Conservation (phyloP, 345 rosid genomes). For the Angophora floribunda region DNA sequence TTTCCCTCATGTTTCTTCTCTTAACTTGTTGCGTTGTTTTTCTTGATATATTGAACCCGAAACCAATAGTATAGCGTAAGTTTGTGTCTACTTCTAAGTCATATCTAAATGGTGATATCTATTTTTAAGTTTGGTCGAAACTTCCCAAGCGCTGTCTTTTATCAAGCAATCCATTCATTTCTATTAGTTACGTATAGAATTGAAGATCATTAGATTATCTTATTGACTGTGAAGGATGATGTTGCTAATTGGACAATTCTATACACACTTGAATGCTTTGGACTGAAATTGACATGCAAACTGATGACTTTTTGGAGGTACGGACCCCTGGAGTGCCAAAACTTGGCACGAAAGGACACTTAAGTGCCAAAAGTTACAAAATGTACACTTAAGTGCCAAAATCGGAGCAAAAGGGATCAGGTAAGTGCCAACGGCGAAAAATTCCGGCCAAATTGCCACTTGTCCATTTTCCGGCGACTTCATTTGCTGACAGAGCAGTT, state of each 20-base stretch:
- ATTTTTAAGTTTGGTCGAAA: neutral
- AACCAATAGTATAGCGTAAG: neutral
- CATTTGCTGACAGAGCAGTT: too few relatives aligned
- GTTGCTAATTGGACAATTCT: neutral
- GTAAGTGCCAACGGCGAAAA: too few relatives aligned
- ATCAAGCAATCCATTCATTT: neutral
- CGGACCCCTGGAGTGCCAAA: too few relatives aligned
- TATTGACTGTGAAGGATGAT: neutral
- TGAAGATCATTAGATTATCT: neutral
- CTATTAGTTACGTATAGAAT: neutral
- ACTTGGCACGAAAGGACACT: too few relatives aligned
- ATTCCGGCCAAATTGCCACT: too few relatives aligned
- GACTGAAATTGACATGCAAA: too few relatives aligned
- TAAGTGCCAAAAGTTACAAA: too few relatives aligned
- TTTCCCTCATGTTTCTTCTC: neutral
- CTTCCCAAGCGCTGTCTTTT: neutral
- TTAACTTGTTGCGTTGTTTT: neutral
- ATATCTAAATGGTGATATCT: neutral
- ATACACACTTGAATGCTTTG: neutral
- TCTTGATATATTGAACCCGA: neutral
- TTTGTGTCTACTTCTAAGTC: neutral
- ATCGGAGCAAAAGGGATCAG: too few relatives aligned
- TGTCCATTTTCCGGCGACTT: too few relatives aligned
- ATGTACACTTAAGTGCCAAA: too few relatives aligned
- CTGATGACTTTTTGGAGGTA: too few relatives aligned